phyloP scores from a whole-genome alignment of 768 basidiomycete genomes.

The Hericium rajendrae region DNA sequence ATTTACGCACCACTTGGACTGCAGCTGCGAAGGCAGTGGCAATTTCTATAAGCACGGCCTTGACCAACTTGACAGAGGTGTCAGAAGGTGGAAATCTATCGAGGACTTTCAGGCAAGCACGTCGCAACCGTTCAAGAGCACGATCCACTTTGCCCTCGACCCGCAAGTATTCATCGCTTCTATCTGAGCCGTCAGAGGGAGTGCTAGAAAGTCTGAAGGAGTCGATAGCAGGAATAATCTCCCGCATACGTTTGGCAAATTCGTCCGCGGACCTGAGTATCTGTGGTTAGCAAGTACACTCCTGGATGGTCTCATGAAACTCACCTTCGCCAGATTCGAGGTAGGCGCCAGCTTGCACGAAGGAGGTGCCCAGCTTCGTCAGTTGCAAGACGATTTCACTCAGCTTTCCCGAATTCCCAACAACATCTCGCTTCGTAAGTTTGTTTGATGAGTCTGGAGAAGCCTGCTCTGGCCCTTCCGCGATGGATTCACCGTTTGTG shows the following conservation, averaged over 20 bases:
- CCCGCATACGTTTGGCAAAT: conserved; percentile 3
- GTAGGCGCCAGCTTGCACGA: conserved; percentile 8
- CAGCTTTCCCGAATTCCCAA: background rate
- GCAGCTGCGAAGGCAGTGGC: conserved; percentile 3
- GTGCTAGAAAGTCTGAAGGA: background rate
- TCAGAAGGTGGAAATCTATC: conserved; percentile 22
- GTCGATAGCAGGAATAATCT: conserved; percentile 2
- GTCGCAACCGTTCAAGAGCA: conserved; percentile 49
- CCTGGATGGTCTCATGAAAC: background rate
- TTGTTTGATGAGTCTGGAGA: background rate
- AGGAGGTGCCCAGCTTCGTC: conserved; percentile 11
- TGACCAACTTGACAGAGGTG: conserved; percentile 5
- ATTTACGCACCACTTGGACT: background rate
- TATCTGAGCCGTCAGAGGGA: background rate
- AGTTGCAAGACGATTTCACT: background rate
- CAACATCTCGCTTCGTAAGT: background rate
- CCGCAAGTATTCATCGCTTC: conserved; percentile 26
- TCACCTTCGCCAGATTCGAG: conserved; percentile 1
- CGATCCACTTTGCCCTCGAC: conserved; percentile 46
- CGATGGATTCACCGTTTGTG: too few species aligned
- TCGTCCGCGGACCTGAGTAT: conserved; percentile 2
- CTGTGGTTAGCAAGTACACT: background rate
- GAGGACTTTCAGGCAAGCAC: conserved; percentile 37
- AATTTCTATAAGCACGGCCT: conserved; percentile 28
- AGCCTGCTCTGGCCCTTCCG: too few species aligned